These are phyloP conservation scores for Cajanus cajan DNA, from an alignment of 306 rosid species.

Conservation along the genomic window DNA sequence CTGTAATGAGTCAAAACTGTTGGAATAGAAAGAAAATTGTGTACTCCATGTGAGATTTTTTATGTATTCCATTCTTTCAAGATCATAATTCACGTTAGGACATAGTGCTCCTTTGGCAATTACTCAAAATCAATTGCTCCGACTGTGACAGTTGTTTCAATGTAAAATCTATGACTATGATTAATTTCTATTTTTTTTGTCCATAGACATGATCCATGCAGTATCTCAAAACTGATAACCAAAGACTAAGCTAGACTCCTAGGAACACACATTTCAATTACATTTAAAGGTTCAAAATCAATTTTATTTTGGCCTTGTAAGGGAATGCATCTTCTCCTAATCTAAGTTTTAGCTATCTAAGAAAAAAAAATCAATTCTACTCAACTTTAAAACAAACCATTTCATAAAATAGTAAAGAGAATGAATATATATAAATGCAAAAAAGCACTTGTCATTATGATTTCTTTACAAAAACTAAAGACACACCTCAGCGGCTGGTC, in stretches of 20 bases:
- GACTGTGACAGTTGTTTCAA: background rate
- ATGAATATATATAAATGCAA: background rate
- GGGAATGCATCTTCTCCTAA: too few relatives aligned
- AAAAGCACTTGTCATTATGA: background rate
- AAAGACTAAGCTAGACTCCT: too few relatives aligned
- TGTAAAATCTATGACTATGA: background rate
- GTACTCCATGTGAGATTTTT: too few relatives aligned
- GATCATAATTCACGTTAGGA: too few relatives aligned
- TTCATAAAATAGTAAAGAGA: background rate
- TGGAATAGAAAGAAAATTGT: too few relatives aligned
- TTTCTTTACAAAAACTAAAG: background rate
- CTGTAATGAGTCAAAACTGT: background rate
- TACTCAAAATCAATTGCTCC: background rate
- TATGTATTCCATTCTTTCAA: too few relatives aligned
- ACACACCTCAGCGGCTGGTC: constrained; percentile 67
- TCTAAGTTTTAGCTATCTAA: too few relatives aligned
- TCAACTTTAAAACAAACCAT: background rate
- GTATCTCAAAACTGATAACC: too few relatives aligned
- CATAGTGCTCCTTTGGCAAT: background rate
- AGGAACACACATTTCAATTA: background rate
- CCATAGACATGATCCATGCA: too few relatives aligned
- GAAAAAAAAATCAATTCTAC: too few relatives aligned
- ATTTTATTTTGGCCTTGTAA: too few relatives aligned
- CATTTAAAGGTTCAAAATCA: background rate
- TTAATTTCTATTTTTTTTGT: too few relatives aligned